phyloP scores from a whole-genome alignment of 2,329 filamentous ascomycete species.

The Aspergillus tubingensis region DNA sequence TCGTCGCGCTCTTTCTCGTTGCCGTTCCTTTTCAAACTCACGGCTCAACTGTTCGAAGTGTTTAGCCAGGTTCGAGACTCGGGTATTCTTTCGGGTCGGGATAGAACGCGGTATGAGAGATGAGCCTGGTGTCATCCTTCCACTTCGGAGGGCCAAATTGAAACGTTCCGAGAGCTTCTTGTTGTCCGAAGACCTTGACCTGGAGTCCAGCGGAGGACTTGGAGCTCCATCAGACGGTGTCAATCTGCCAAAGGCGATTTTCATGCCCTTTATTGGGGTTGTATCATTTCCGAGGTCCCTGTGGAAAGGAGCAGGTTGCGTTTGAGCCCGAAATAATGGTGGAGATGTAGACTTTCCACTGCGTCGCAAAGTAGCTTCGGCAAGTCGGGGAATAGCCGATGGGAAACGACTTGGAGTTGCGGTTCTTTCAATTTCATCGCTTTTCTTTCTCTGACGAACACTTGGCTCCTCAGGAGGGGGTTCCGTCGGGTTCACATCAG shows the following conservation, averaged over 20 bases:
- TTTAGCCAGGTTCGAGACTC: conserved; percentile 87
- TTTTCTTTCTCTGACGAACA: conserved; percentile 14
- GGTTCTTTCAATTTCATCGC: conserved; percentile 15
- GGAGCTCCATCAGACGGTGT: conserved; percentile 24
- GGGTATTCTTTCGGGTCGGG: conserved; percentile 66
- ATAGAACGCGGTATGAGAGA: conserved; percentile 90
- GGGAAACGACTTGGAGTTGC: conserved; percentile 30
- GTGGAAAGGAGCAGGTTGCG: conserved; percentile 49
- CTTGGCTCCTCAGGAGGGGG: conserved; percentile 17
- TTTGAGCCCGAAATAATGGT: conserved; percentile 53
- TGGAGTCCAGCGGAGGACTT: conserved; percentile 31
- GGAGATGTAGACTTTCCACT: conserved; percentile 46
- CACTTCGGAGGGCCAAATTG: conserved; percentile 65
- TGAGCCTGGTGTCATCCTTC: conserved; percentile 49
- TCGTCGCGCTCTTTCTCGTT: conserved; percentile 78
- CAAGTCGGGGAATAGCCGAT: conserved; percentile 44
- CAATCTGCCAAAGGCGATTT: conserved; percentile 24
- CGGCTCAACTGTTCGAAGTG: conserved; percentile 96
- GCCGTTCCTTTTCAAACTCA: conserved; percentile 92
- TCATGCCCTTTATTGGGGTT: conserved; percentile 24
- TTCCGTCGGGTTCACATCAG: conserved; percentile 12
- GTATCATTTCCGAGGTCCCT: conserved; percentile 29
- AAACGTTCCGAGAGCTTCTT: conserved; percentile 77
- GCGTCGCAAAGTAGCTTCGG: conserved; percentile 40
- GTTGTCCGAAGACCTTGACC: conserved; percentile 53